Evolutionary conservation across 129 eudicot genomes (phyloP).

Genomic region (Helianthus tuberosus): DNA sequence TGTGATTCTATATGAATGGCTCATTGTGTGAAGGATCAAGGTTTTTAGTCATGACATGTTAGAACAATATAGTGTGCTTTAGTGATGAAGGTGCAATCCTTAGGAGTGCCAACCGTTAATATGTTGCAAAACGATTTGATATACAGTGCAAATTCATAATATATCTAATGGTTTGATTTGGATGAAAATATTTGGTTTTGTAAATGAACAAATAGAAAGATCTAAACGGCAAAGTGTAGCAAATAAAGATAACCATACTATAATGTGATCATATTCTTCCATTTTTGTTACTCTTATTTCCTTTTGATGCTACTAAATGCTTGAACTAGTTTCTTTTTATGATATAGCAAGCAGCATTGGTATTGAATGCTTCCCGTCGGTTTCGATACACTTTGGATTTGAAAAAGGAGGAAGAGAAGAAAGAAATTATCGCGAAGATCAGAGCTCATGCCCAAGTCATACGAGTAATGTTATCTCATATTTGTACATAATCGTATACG

Average conservation of each 20-base stretch:
- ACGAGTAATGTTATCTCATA: constrained; percentile 51
- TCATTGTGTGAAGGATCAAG: constrained; percentile 4
- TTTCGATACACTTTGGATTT: constrained; percentile 94
- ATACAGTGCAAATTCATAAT: background rate
- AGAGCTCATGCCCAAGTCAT: constrained; percentile 84
- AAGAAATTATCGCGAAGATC: constrained; percentile 67
- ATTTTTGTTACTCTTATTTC: background rate
- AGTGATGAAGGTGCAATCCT: background rate
- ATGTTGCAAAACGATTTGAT: background rate
- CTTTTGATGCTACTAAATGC: background rate
- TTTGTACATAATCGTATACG: background rate
- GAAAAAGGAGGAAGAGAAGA: constrained; percentile 90
- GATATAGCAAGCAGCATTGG: constrained; percentile 95
- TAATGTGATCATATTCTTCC: background rate
- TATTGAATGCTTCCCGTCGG: constrained; percentile 89
- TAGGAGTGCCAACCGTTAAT: background rate
- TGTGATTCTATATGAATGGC: constrained; percentile 1
- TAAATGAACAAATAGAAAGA: background rate
- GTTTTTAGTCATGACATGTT: background rate
- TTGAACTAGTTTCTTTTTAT: constrained; percentile 11
- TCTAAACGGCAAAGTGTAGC: background rate
- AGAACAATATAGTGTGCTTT: background rate
- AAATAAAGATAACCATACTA: background rate
- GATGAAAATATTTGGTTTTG: background rate
- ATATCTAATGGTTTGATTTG: background rate